These are phyloP conservation scores for Thelonectria blattea DNA, from an alignment of 2,329 filamentous ascomycete species.

Conservation along the genomic window DNA sequence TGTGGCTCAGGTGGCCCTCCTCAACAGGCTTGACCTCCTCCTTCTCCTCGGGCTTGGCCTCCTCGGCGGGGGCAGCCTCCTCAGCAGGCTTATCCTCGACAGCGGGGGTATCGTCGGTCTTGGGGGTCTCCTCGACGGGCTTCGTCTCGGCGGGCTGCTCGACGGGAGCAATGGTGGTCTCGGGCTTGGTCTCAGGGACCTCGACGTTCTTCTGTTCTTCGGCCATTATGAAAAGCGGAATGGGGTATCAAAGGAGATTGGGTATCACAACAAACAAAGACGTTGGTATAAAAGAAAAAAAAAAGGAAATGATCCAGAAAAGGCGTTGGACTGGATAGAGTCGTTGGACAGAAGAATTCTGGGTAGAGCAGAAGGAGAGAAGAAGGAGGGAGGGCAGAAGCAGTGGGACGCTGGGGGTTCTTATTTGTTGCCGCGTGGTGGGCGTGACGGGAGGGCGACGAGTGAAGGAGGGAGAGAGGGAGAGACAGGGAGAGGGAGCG, in stretches of 20 bases:
- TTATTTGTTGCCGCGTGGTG: slow-evolving; percentile 45
- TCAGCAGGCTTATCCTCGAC: slow-evolving; percentile 51
- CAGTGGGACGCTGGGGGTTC: slow-evolving; percentile 48
- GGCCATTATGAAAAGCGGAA: slow-evolving; percentile 66
- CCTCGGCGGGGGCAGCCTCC: slow-evolving; percentile 52
- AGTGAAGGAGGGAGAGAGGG: slow-evolving; percentile 8
- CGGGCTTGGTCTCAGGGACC: slow-evolving; percentile 59
- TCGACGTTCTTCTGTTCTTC: slow-evolving; percentile 75
- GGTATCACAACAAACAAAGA: slow-evolving; percentile 60
- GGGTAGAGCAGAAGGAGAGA: slow-evolving; percentile 44
- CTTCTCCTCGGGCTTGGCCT: slow-evolving; percentile 51
- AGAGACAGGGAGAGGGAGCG: slow-evolving; percentile 21
- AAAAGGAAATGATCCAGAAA: slow-evolving; percentile 46
- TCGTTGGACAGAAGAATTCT: slow-evolving; percentile 40
- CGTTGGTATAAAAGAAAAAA: slow-evolving; percentile 49
- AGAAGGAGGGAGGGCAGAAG: slow-evolving; percentile 37
- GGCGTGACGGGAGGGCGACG: slow-evolving; percentile 12
- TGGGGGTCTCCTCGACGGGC: slow-evolving; percentile 47
- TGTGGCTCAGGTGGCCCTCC: slow-evolving; percentile 88
- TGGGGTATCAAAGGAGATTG: slow-evolving; percentile 49
- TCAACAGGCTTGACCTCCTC: slow-evolving; percentile 72
- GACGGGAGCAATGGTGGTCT: slow-evolving; percentile 42
- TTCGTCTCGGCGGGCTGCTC: slow-evolving; percentile 46
- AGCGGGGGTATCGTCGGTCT: slow-evolving; percentile 43
- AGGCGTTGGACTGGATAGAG: slow-evolving; percentile 39